Base-by-base conservation (phyloP, 805 yeast species). In the Pichia paraexigua region DNA sequence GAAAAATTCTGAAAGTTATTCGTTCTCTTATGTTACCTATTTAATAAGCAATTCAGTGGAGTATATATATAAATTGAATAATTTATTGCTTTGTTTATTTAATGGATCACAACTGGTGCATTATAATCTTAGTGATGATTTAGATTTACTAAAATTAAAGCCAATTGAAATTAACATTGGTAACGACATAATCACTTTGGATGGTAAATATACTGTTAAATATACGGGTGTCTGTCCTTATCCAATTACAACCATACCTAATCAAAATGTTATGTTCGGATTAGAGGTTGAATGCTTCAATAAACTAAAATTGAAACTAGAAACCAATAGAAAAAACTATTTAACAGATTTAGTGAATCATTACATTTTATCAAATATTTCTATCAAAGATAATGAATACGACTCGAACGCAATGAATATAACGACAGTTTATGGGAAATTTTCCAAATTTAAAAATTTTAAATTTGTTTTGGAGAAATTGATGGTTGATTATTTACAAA, bases 381-480 rank as follows among this genome's bases (percentile, higher is more conserved):
- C 47, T 10, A 46, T 51, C 10, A 43, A 49, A 18, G 47, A 56
- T n/a, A 48, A 54, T 6, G 57, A 55, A 28, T 49, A 57, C 41
- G 57, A 55, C 45, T 50, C 43, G 13, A 60, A 60, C 43, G 67
- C 65, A 9, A 53, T 61, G 12, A 62, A 66, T 37, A 56, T 64
- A 2, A 53, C 62, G 2, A 55, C 62, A 0, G 67, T 73, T 27
- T 67, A 65, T 47, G 57, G 58, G 27, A 70, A 68, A 53, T 77
- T 75, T 58, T 60, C 65, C 30, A 60, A 60, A 15, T 77, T 73
- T 57, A 65, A 66, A 22, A 75, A 72, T 51, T 78, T 73, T 54
- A 66, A 69, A 40, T 78, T 76, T 59, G 76, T 80, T 48, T 60
- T 79, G 41, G 83, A 79, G 57, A 60, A 77, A 30, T 60, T 79